Base-by-base conservation (phyloP, 768 basidiomycete genomes). In the Neoboletus brunneissimus region DNA sequence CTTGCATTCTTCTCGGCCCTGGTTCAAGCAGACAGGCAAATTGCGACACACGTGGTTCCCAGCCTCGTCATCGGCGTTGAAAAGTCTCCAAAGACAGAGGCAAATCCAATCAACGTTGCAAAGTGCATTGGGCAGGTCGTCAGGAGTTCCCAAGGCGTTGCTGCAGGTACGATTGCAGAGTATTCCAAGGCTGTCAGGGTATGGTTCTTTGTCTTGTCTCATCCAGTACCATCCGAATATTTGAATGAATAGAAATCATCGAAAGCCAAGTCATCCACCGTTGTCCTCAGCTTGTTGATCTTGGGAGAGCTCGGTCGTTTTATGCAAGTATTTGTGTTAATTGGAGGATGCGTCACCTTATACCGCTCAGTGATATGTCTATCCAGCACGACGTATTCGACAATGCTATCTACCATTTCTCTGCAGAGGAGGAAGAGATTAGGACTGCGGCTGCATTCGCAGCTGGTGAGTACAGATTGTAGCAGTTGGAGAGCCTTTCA, bases 401-500 rank as follows among this genome's bases (percentile, higher is more conserved):
- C 31, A 79, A 81, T 51, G 79, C 87, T 0, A 83, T 97, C 41
- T 81, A 87, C 13, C 82, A 84, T 56, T 95, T 97, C 68, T 73
- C 80, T 4, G 79, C 85, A 1, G 86, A 90, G 37, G 84, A 89
- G 55, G 95, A 98, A 68, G 92, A 96, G 43, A 79, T 93, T 15
- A 81, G 94, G 44, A 84, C 90, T 34, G 92, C 95, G 35, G 95
- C 96, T 35, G 93, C 97, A 0, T 98, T 98, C 64, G 92, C 97
- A 49, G 91, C 91, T 34, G 93, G 93, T 87, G 64, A 56, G 81
- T 66, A 22, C 31, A 48, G 18, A 16, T 43, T 9, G 38, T 42
- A 49, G 20, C 37, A 12, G 7, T 27, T 16, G 3, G 13, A 18
- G 20, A n/a, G 23, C 32, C 13, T 41, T 32, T 35, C 10, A 15